Evolutionary conservation across 2,329 filamentous ascomycete genomes (phyloP).

Genomic region (Arthrobotrys sinensis): DNA sequence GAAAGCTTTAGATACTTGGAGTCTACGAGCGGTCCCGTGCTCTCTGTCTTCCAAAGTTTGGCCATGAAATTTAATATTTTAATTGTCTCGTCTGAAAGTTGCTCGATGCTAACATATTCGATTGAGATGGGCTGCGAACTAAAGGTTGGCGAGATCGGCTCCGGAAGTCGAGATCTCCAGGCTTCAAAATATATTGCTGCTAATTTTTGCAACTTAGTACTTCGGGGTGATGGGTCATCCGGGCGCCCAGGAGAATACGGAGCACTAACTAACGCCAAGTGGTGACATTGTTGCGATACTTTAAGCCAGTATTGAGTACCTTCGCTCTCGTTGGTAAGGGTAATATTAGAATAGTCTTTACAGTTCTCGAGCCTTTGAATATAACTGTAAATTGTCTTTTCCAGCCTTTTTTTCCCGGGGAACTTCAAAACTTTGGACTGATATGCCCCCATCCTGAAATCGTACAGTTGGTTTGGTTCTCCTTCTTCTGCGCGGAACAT

Average conservation of each 20-base stretch:
- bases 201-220: background rate
- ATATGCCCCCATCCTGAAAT: background rate
- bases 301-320: background rate
- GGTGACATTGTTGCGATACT: background rate
- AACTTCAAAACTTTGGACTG: background rate
- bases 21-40: background rate
- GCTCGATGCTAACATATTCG: background rate
- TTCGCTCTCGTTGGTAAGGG: background rate
- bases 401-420: background rate
- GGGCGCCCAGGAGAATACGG: background rate
- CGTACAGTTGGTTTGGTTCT: background rate
- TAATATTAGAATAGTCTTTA: background rate
- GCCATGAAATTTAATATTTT: background rate
- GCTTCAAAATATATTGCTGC: background rate
- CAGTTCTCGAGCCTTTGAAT: background rate
- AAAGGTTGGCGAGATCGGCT: background rate
- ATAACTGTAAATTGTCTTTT: background rate
- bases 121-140: background rate
- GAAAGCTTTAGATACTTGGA: background rate
- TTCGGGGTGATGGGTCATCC: background rate
- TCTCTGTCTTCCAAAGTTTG: background rate
- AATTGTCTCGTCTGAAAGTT: background rate
- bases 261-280: background rate
- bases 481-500: background rate
- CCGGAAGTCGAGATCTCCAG: background rate